Base-by-base conservation (phyloP, 768 basidiomycete genomes). In the Leccinum subtestaceum region DNA sequence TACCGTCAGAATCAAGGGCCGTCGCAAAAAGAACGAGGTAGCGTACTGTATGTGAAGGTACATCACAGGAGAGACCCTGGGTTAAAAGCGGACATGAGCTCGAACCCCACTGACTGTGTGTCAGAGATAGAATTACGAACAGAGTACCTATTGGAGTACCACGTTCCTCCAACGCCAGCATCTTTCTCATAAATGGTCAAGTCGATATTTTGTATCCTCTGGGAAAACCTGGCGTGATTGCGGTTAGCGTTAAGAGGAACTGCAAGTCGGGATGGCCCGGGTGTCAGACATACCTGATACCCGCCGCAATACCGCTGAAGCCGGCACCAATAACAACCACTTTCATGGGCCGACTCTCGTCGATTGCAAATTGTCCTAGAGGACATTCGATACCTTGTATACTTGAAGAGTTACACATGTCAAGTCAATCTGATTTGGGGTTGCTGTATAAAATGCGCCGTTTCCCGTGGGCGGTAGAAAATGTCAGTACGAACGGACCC, bases 131-230 rank as follows among this genome's bases (percentile, higher is more conserved):
- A 50, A 40, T 65, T 50, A 82, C 60, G 60, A 56, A 62, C 82
- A 5, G 83, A 83, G 65, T 85, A 85, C 58, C 68, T 76, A 58
- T 84, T 86, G 9, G 73, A 70, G 62, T 75, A 81, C 86, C 86
- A 87, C 2, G 84, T 81, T 2, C 86, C 86, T 11, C 86, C 86
- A 31, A 88, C 74, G 2, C 79, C 81, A n/a, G 76, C 70, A 53
- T 80, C 77, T 57, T 83, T 81, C 56, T 88, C 86, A 65, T 85
- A 87, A 13, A 87, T 80, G 0, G 77, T 78, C 4, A 88, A 65
- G 19, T 82, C 72, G 11, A 86, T 58, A 60, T 86, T 85, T 47
- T 77, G 43, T 45, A 45, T 43, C 40, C n/a, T 19, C 40, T 43
- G 40, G n/a, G 40, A n/a, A 43, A 19, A 10, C 40, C 40, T 43